Evolutionary conservation across 1,139 yeast genomes (phyloP).

Genomic region (Yamadazyma triangularis): DNA sequence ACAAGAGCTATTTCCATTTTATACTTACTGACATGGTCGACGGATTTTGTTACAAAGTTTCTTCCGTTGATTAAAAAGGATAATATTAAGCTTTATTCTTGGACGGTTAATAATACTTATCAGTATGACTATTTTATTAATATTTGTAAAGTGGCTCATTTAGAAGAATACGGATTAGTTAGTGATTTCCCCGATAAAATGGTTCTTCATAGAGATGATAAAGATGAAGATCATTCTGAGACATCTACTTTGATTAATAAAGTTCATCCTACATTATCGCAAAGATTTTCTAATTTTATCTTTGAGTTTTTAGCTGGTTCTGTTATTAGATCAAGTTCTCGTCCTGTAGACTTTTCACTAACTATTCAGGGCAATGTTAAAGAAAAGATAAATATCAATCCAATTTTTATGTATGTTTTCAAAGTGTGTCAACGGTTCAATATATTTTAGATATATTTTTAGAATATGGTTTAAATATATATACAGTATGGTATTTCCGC

Average conservation of each 20-base stretch:
- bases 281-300: constrained; percentile 15
- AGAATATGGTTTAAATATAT: too few species aligned
- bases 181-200: constrained; percentile 54
- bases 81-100: constrained; percentile 57
- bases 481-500: too few species aligned
- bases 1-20: constrained; percentile 37
- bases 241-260: too few species aligned
- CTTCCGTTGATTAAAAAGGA: constrained; percentile 36
- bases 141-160: constrained; percentile 21
- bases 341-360: constrained; percentile 1
- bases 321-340: too few species aligned
- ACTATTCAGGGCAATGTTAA: constrained; percentile 16
- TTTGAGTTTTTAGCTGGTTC: constrained; percentile 7
- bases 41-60: constrained; percentile 30
- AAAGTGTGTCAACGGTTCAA: constrained; percentile 29
- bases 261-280: constrained; percentile 17
- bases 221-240: too few species aligned
- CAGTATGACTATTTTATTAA: constrained; percentile 43
- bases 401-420: constrained; percentile 20
- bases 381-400: constrained; percentile 12
- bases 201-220: constrained; percentile 17
- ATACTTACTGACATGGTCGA: constrained; percentile 38
- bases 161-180: constrained; percentile 49
- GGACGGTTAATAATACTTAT: constrained; percentile 69
- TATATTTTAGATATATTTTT: constrained; percentile 19